Evolutionary conservation across 441 rosid species (phyloP), one percentile per base, ranked within the genome.

Genomic region (Breynia disticha): DNA sequence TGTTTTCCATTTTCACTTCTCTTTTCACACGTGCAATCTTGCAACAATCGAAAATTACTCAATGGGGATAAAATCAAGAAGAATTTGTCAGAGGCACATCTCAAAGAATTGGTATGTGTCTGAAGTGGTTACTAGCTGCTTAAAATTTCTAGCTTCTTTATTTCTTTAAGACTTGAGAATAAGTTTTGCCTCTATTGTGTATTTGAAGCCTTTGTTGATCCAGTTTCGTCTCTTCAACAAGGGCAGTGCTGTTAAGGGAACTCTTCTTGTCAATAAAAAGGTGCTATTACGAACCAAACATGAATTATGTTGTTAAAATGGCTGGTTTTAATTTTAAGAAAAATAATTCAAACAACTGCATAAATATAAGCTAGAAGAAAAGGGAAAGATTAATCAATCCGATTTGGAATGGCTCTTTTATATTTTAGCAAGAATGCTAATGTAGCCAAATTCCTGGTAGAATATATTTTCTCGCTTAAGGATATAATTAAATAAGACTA

Each of bases 201-300:
- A 48, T 48, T 46, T 64, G 59, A 57, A 90, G 97, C 95, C 95
- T 71, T 66, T 87, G 69, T 72, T 90, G 62, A 75, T 87, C 60
- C 96, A 87, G 61, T 76, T 71, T 57, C 86, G 96, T 43, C 79
- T 87, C 67, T 90, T 79, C 69, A 24, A 74, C 65, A 59, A 78
- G 8, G 96, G 96, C 63, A 35, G 14, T 51, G 91, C 97, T 53
- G 68, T 76, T 59, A 90, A 84, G 67, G 97, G 96, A 59, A 87
- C 90, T 54, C 49, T 87, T 22, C 83, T 90, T 11, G 62, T 77
- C 18, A 70, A 87, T 57, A 84, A 79, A 63, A 76, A 77, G 80
- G 96, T 84, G 62, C 56, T 47, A 15, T 24, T 55, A 8, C 4
- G 13, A 41, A 11, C 44, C 44, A 41, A 11, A 41, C 44, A 11